These are phyloP conservation scores for Pterocarpus macrocarpus DNA, from an alignment of 306 rosid species.

Conservation along the genomic window DNA sequence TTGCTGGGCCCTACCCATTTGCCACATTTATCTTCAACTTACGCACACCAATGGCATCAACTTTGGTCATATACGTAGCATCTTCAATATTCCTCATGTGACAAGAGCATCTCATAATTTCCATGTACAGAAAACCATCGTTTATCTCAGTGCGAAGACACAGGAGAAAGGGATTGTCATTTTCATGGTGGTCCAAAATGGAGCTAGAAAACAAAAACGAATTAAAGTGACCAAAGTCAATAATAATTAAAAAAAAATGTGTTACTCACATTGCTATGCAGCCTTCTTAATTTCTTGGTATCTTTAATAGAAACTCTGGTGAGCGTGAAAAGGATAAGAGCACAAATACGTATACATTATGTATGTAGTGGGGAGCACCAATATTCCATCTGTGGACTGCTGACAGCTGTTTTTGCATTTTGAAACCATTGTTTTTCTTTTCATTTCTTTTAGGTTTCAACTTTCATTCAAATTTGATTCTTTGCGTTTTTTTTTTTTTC, in stretches of 20 bases:
- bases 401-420: slow-evolving; percentile 44
- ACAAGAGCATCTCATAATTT: slow-evolving; percentile 38
- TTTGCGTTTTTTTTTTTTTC: no score
- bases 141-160: slow-evolving; percentile 30
- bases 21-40: slow-evolving; percentile 13
- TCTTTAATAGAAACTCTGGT: slow-evolving; percentile 4
- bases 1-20: no score
- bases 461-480: neutral
- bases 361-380: slow-evolving; percentile 34
- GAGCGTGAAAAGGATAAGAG: neutral
- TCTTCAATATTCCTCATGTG: slow-evolving; percentile 43
- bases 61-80: neutral
- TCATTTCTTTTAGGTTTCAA: neutral
- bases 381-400: slow-evolving; percentile 43
- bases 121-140: neutral
- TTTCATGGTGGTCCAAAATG: slow-evolving; percentile 48
- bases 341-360: slow-evolving; percentile 27
- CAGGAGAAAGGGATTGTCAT: slow-evolving; percentile 39
- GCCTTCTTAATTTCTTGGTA: neutral
- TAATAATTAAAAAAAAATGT: slow-evolving; percentile 6
- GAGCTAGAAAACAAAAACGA: slow-evolving; percentile 38
- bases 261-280: neutral
- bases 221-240: slow-evolving; percentile 38
- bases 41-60: slow-evolving; percentile 20
- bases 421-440: neutral